Base-by-base conservation (phyloP, 2,329 filamentous ascomycete species). In the Epichloe gansuensis region DNA sequence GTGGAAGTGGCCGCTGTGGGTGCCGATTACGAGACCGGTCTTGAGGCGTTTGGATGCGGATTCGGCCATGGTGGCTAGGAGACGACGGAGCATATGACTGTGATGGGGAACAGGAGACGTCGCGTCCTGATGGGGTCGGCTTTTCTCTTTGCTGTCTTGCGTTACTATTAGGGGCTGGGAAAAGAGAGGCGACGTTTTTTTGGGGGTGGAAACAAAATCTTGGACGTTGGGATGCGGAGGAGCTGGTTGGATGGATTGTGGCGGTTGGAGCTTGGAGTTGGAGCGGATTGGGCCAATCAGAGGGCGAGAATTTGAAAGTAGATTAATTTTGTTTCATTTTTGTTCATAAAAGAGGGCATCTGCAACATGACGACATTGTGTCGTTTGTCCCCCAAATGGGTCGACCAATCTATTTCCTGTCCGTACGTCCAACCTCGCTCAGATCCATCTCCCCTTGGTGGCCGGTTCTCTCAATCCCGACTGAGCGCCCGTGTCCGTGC, bases 1-100 rank as follows among this genome's bases (percentile, higher is more conserved):
- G 75, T 98, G 93, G 79, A 98, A 98, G 76, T 96, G 90, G 61
- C 93, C 93, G 73, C 86, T 96, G 80, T 98, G 93, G 34, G 93
- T 98, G 65, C 91, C 93, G 67, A 96, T 94, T 61, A 82, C 72
- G 58, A 85, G 60, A 45, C 62, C 61, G 34, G 51, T 52, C 78
- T 95, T 95, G 68, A 94, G 73, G 69, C 88, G 85, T 73, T 97
- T 97, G 57, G 85, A 72, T 63, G 83, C 78, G 65, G 75, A 79
- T 75, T 88, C 80, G 62, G 83, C 76, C 68, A 70, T 70, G 58
- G 56, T 60, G 43, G 52, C 46, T 54, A 65, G 21, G 54, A 64
- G 46, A 54, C 66, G 65, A 45, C 64, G 65, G 48, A 65, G 59
- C 67, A 69, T 69, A 41, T 51, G 59, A 55, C 31, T 31, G 3